Evolutionary conservation across 148 eudicot genomes (phyloP), one percentile per base, ranked within the genome.

Genomic region (Selenicereus undatus): DNA sequence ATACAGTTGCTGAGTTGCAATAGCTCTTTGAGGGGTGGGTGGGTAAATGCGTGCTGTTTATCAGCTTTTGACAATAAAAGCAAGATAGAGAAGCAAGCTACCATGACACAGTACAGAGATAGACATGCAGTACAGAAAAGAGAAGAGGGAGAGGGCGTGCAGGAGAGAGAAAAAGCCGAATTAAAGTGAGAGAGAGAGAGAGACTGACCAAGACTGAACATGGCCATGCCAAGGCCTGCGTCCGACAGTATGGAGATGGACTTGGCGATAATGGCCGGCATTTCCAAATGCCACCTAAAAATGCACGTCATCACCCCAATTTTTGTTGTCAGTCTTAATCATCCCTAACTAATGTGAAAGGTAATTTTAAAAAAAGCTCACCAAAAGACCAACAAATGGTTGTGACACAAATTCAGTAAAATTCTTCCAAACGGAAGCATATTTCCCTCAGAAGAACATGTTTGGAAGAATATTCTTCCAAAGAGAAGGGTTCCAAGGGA

Each of bases 171-270:
- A 5, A 64, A 6, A 73, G 10, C 13, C 12, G 8, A 10, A 10
- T 12, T 48, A 32, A 8, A 43, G 52, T 75, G 50, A 72, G 43
- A 39, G 30, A 42, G n/a, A 45, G 42, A 35, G 78, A 75, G 76
- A 73, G 80, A 87, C 90, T 91, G 80, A 93, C 97, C 97, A 9
- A 89, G 93, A 88, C 98, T 94, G 90, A 94, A 94, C 98, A 92
- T 94, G 79, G 98, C 98, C 98, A 94, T 94, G 86, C 98, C 98
- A 84, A 94, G 94, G 14, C 98, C 98, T 56, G 98, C 97, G 85
- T 94, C 97, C 81, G 98, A 94, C 87, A 94, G 86, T 82, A 94
- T 94, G 2, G 98, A 84, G n/a, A 94, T 94, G 81, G 98, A 94
- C 88, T 87, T 83, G 62, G 93, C 90, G 81, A 94, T 82, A 83